These are phyloP conservation scores for Abortiporus biennis DNA, from an alignment of 1,284 basidiomycete species.

Conservation along the genomic window DNA sequence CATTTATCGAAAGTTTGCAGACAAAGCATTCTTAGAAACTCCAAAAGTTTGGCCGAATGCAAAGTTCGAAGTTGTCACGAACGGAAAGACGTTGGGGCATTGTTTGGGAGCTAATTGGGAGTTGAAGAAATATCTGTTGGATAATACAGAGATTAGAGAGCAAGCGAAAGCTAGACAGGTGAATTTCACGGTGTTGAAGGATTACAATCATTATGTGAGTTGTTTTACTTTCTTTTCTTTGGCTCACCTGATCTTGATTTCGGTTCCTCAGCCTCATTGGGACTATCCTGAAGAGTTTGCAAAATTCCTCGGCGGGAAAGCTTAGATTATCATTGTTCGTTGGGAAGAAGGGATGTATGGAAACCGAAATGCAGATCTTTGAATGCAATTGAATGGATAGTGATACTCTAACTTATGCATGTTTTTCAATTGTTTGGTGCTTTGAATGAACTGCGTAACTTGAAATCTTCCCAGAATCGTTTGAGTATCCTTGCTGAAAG, in stretches of 20 bases:
- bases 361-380: too few species aligned
- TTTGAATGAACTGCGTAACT: too few species aligned
- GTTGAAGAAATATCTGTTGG: background rate
- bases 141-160: background rate
- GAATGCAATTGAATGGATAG: too few species aligned
- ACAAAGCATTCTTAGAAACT: background rate
- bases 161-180: background rate
- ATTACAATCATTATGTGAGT: background rate
- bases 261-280: slow-evolving; percentile 40
- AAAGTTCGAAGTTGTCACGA: background rate
- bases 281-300: slow-evolving; percentile 25
- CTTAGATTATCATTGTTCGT: too few species aligned
- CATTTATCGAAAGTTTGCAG: background rate
- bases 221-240: background rate
- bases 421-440: too few species aligned
- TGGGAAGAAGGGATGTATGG: too few species aligned
- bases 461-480: too few species aligned
- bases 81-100: background rate
- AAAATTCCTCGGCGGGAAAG: slow-evolving; percentile 2
- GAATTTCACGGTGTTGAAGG: background rate
- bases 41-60: background rate
- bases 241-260: background rate
- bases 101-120: background rate
- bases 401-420: too few species aligned
- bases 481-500: too few species aligned